These are phyloP conservation scores for Ophiosphaerella herpotricha DNA, from an alignment of 2,329 filamentous ascomycete species.

Conservation along the genomic window DNA sequence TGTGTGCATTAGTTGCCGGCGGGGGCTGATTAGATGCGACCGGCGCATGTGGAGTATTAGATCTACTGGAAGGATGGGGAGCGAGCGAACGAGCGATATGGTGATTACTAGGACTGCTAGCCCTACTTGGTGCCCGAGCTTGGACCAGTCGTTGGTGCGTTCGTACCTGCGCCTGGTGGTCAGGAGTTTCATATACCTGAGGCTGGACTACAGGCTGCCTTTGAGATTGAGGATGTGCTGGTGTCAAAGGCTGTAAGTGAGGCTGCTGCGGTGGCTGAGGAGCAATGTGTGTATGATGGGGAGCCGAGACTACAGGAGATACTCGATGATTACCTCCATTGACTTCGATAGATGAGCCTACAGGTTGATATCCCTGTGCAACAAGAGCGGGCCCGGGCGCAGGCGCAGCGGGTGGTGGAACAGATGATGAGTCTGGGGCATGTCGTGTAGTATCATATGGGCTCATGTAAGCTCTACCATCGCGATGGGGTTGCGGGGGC, in stretches of 20 bases:
- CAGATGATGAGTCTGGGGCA: slow-evolving; percentile 18
- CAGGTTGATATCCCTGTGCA: slow-evolving; percentile 15
- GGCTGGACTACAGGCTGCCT: slow-evolving; percentile 5
- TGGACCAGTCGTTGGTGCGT: slow-evolving; percentile 20
- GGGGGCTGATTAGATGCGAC: slow-evolving; percentile 21
- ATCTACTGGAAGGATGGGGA: slow-evolving; percentile 34
- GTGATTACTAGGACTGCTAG: slow-evolving; percentile 27
- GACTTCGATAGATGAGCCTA: slow-evolving; percentile 13
- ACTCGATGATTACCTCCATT: slow-evolving; percentile 25
- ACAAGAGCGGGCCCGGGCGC: not conserved
- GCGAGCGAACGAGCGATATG: slow-evolving; percentile 28
- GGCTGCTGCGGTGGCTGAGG: slow-evolving; percentile 19
- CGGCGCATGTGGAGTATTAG: slow-evolving; percentile 33
- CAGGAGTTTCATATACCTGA: slow-evolving; percentile 13
- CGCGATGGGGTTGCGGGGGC: slow-evolving; percentile 12
- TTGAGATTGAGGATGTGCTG: slow-evolving; percentile 11
- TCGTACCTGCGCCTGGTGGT: slow-evolving; percentile 20
- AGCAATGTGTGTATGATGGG: slow-evolving; percentile 23
- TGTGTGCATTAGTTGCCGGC: slow-evolving; percentile 15
- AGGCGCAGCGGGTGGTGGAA: slow-evolving; percentile 10
- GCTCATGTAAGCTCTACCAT: slow-evolving; percentile 32
- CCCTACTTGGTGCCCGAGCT: slow-evolving; percentile 26
- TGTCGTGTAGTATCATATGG: slow-evolving; percentile 30
- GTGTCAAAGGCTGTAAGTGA: slow-evolving; percentile 14
- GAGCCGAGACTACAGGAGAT: slow-evolving; percentile 23